phyloP scores from a whole-genome alignment of 2,329 filamentous ascomycete species.

The Dryadomyces quercivorus region DNA sequence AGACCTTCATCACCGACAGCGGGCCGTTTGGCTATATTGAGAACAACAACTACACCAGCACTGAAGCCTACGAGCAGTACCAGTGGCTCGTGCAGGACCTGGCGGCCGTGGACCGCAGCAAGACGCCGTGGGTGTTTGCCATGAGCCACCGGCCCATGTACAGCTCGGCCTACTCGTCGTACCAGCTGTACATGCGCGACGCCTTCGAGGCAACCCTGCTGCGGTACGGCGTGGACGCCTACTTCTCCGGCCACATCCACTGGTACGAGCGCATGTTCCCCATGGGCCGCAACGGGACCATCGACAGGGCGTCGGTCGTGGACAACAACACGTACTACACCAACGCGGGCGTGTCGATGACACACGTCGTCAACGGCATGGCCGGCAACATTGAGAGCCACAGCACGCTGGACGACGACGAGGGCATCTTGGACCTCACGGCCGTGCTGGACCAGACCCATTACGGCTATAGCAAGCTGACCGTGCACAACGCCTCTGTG shows the following conservation, averaged over 20 bases:
- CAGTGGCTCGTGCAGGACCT: slow-evolving; percentile 32
- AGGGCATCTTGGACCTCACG: slow-evolving; percentile 27
- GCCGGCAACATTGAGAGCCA: slow-evolving; percentile 14
- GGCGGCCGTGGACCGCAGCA: slow-evolving; percentile 27
- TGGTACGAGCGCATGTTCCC: slow-evolving; percentile 16
- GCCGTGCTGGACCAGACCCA: slow-evolving; percentile 27
- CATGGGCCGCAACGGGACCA: slow-evolving; percentile 4
- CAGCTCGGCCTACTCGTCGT: slow-evolving; percentile 14
- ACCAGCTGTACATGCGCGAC: slow-evolving; percentile 4
- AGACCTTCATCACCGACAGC: slow-evolving; percentile 18
- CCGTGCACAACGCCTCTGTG: slow-evolving; percentile 22
- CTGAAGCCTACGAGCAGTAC: slow-evolving; percentile 24
- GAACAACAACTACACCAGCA: slow-evolving; percentile 24
- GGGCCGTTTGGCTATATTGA: slow-evolving; percentile 34
- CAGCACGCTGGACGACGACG: slow-evolving; percentile 17
- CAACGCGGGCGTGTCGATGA: slow-evolving; percentile 34
- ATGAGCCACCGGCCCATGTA: slow-evolving; percentile 14
- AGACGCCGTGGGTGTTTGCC: slow-evolving; percentile 35
- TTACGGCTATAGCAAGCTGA: slow-evolving; percentile 25
- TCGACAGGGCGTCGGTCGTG: slow-evolving; percentile 7
- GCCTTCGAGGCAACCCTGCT: slow-evolving; percentile 9
- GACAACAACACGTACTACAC: slow-evolving; percentile 7
- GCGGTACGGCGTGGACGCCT: slow-evolving; percentile 10
- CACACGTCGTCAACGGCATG: slow-evolving; percentile 22
- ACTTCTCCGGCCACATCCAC: slow-evolving; percentile 12